Conservation (phyloP, 371 early-diverging fungal genomes). For the Mortierella sp. region DNA sequence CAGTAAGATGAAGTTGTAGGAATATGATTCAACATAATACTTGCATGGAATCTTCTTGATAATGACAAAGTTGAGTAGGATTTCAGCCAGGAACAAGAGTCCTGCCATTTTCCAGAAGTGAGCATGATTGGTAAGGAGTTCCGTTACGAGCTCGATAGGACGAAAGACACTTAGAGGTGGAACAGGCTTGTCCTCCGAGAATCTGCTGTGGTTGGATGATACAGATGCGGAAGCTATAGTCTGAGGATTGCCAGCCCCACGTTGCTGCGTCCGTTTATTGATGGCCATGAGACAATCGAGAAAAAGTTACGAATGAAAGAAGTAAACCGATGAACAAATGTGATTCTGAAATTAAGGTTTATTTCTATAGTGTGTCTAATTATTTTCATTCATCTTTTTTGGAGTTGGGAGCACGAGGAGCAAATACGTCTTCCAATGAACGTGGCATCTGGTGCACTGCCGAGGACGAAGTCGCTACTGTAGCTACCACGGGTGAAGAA, state of each 20-base stretch:
- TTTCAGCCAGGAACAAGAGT: constrained; percentile 66
- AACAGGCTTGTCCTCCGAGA: background rate
- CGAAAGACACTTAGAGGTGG: constrained; percentile 28
- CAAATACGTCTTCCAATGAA: constrained; percentile 50
- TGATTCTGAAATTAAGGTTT: background rate
- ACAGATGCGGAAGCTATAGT: background rate
- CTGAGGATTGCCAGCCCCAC: background rate
- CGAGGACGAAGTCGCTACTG: constrained; percentile 11
- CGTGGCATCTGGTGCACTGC: constrained; percentile 37
- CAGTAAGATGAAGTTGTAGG: too few relatives aligned
- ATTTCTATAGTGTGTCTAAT: background rate
- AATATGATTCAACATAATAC: background rate
- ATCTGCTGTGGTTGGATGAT: background rate
- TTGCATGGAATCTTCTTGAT: constrained; percentile 64
- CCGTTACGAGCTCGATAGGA: constrained; percentile 34
- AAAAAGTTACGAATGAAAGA: background rate
- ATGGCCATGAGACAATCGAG: constrained; percentile 9
- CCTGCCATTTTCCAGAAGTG: constrained; percentile 79
- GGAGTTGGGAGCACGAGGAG: constrained; percentile 28
- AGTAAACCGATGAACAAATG: background rate
- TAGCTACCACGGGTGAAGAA: constrained; percentile 2
- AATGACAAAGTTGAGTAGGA: constrained; percentile 62
- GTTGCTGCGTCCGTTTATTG: constrained; percentile 8
- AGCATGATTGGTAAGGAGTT: constrained; percentile 64
- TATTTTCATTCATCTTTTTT: constrained; percentile 13